Base-by-base conservation (phyloP, 352 stramenopile genomes). In the Globisporangium barbulae region DNA sequence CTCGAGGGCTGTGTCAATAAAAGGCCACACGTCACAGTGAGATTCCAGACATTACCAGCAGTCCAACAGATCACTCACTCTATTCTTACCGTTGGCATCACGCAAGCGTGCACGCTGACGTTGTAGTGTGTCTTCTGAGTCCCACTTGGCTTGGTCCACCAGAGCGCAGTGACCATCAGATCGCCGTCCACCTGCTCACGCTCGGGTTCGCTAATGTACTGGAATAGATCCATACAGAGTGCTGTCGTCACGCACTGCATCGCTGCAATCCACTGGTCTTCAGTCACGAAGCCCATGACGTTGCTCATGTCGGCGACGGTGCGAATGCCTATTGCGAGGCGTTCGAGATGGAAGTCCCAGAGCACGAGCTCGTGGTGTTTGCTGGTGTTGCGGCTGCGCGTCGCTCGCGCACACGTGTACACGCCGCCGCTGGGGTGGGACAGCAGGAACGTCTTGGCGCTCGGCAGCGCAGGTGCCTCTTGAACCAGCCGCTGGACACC, bases 111-210 rank as follows among this genome's bases (percentile, higher is more conserved):
- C 1, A 88, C 73, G 3, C 72, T 72, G 50, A 90, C 64, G 25
- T 48, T 63, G 37, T 73, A 83, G 31, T n/a, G 52, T 37, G 17
- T 44, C 39, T 19, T 52, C 22, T 9, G 28, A 3, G n/a, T 37
- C 17, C 7, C 17, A n/a, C 12, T 19, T 37, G 47, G 10, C 15
- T 58, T 13, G n/a, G 33, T 58, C 56, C 75, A 89, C 83, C 81
- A 90, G 15, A 94, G 74, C 48, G 79, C 70, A 1, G 83, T 85
- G 53, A 94, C 48, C 79, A 94, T 90, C 22, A 75, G 65, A 39
- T 93, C 79, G 21, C 48, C 30, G 12, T 55, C 47, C 4, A 47
- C 7, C 13, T 33, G 47, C 5, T 6, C 5, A n/a, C 31, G 22
- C 48, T 54, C 25, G 64, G 30, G 2, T 39, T 55, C 41, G 41